Conservation (phyloP, 345 rosid species). For the Atalantia buxifolia region DNA sequence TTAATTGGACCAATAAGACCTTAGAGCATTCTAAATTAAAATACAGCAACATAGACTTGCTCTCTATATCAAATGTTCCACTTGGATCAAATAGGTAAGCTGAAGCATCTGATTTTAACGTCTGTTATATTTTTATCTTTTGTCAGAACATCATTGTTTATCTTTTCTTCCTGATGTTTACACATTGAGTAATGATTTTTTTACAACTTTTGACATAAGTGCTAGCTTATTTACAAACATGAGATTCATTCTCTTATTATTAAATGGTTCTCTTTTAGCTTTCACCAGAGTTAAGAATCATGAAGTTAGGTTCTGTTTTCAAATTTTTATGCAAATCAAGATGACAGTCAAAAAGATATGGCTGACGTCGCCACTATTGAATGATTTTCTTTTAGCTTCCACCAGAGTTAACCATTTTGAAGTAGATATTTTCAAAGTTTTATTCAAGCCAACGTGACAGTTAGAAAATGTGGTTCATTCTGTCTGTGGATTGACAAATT, state of each 20-base stretch:
- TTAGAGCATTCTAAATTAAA: constrained; percentile 51
- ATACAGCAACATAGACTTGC: constrained; percentile 73
- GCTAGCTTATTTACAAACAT: background rate
- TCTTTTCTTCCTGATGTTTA: background rate
- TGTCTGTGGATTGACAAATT: background rate
- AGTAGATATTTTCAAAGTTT: background rate
- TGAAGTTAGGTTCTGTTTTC: background rate
- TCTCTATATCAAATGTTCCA: constrained; percentile 89
- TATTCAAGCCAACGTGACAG: background rate
- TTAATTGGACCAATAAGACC: constrained; percentile 79
- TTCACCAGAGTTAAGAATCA: background rate
- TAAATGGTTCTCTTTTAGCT: background rate
- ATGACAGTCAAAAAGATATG: background rate
- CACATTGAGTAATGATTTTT: background rate
- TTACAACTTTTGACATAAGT: background rate
- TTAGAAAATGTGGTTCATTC: background rate
- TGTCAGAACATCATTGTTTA: background rate
- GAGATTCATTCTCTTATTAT: no score
- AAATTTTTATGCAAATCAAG: background rate
- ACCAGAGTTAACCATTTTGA: background rate
- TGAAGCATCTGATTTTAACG: constrained; percentile 7
- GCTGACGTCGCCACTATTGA: background rate
- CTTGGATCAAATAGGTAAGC: constrained; percentile 64
- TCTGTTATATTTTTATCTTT: background rate
- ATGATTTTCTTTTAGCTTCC: background rate